Base-by-base conservation (phyloP, 306 rosid species). In the Begonia fuchsioides region DNA sequence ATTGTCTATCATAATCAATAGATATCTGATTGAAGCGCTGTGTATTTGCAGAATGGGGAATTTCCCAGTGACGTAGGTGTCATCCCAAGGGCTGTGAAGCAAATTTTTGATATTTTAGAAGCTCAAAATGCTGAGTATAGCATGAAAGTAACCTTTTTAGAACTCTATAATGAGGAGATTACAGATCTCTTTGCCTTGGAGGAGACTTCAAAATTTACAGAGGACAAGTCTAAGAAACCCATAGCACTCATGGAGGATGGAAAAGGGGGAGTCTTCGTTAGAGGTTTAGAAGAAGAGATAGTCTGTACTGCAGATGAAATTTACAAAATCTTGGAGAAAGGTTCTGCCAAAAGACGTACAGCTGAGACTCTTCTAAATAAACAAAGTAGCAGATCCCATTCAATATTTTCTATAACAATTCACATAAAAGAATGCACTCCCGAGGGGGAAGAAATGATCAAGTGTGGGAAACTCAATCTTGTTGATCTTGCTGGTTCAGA, bases 401-500 rank as follows among this genome's bases (percentile, higher is more conserved):
- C 98, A 9, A 71, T 90, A 50, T 90, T 90, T 63, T 81, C 98
- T 17, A 90, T 90, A 16, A 81, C 95, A 38, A 73, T 85, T 58
- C 71, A 72, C 65, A 75, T 90, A 47, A 90, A 90, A 70, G 98
- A 90, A 77, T 70, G 94, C 35, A 63, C 75, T 18, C 69, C 79
- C 56, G 94, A 84, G 32, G 98, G 80, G 51, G 94, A 85, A 72
- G 98, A 90, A 62, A 61, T 90, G 57, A 85, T 90, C 18, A 90
- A 90, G 58, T 90, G 98, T 66, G 98, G 98, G 57, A 90, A 90
- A 67, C 95, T 90, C 58, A 90, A 90, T 73, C 98, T 90, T 49
- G 98, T 90, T 61, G 98, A 90, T 61, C 72, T 90, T 51, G 98
- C 98, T 6, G 98, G 98, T 49, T 90, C 98, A 38, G 98, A 90